These are phyloP conservation scores for Fomitopsis pinicola DNA, from an alignment of 1,284 basidiomycete species.

Conservation along the genomic window DNA sequence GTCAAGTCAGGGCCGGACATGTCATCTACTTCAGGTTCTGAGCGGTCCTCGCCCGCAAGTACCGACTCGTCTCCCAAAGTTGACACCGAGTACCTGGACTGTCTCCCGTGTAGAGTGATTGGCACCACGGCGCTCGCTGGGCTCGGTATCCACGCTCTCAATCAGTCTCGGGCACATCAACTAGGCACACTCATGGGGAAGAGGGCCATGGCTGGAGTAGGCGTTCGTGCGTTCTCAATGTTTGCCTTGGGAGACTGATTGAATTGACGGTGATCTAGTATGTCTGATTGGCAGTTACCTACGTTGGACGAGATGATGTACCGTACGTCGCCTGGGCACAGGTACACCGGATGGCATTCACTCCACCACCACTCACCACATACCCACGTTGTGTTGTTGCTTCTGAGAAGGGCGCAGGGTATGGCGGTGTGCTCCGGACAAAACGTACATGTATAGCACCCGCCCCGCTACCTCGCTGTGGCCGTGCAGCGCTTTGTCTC, in stretches of 20 bases:
- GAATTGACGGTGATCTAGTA: background rate
- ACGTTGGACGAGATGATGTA: background rate
- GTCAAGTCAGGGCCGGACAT: too few relatives aligned
- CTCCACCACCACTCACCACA: too few relatives aligned
- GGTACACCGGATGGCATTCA: too few relatives aligned
- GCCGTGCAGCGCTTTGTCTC: too few relatives aligned
- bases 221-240: conserved; percentile 23
- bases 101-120: conserved; percentile 34
- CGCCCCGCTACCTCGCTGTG: too few relatives aligned
- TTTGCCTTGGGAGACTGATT: background rate
- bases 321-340: background rate
- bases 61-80: background rate
- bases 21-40: background rate
- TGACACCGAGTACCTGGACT: conserved; percentile 24
- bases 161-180: conserved; percentile 30
- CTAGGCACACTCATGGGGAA: conserved; percentile 33
- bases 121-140: conserved; percentile 30
- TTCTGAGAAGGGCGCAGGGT: too few relatives aligned
- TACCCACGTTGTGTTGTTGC: too few relatives aligned
- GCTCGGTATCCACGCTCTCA: conserved; percentile 31
- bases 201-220: conserved; percentile 32
- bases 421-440: too few relatives aligned
- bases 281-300: background rate
- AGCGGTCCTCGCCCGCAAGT: background rate
- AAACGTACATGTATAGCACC: too few relatives aligned